Evolutionary conservation across 2,329 filamentous ascomycete genomes (phyloP), one percentile per base, ranked within the genome.

Genomic region (Venturia carpophila): DNA sequence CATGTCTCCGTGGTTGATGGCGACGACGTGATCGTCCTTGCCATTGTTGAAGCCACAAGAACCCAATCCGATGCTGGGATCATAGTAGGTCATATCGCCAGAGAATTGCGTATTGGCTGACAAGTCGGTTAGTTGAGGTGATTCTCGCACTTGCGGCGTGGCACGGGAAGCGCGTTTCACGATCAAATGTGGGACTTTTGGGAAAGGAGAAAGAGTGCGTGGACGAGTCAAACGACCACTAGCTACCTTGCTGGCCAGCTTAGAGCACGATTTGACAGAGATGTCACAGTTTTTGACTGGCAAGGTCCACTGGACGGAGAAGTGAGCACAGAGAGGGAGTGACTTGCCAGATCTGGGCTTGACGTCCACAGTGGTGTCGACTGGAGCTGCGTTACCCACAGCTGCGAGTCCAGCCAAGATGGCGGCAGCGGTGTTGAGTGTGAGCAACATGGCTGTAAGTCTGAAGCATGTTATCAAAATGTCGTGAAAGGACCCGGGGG

Each of bases 1-100:
- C 69, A 71, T 71, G 39, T 67, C 63, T 19, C 47, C 24, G 34
- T 66, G 39, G 17, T 69, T 67, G 52, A 72, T 62, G 34, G 71
- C 71, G 64, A 68, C 68, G 62, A 73, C 67, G 21, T 62, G 45
- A 13, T 72, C 68, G 11, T 34, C 9, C 30, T 67, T 64, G 6
- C 21, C 5, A 56, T 64, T 68, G 1, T 21, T 47, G 5, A 15
- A 34, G 24, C 66, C 66, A 62, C 66, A 67, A n/a, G 66, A 67
- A 17, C 66, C 66, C 11, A 43, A 27, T 34, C 60, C 66, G 19
- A 52, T 37, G 11, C 17, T 27, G 13, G 63, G 56, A 39, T 63
- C 65, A 55, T 67, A 67, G 66, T 67, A 64, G 19, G 66, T 67
- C 30, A 64, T 61, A 17, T 67, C 66, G 37, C 66, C 66, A 27